Percentiles rank a stretch among this genome's conserved stretches.
phyloP scores from a whole-genome alignment of 2,329 filamentous ascomycete genomes.

The Lecanicillium sp. region DNA sequence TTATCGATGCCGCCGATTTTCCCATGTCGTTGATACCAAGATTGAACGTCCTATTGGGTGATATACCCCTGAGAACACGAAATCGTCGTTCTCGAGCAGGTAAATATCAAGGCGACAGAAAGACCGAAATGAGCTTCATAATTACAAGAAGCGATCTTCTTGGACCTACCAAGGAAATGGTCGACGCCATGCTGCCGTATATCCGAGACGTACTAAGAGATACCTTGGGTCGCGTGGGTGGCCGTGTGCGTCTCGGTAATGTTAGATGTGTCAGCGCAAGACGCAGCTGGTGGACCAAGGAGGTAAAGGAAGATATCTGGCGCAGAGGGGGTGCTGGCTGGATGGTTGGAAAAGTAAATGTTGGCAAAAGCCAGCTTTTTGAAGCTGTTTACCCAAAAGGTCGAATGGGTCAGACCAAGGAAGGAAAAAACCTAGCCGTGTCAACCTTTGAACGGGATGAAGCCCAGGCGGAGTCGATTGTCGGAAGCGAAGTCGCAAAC shows the following conservation, averaged over 20 bases:
- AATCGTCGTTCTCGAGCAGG: slow-evolving; percentile 68
- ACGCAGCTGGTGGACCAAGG: slow-evolving; percentile 82
- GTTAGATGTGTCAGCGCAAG: slow-evolving; percentile 79
- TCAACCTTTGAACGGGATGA: slow-evolving; percentile 18
- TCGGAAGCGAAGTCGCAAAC: slow-evolving; percentile 3
- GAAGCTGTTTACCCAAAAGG: slow-evolving; percentile 80
- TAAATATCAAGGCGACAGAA: slow-evolving; percentile 58
- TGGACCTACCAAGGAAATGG: slow-evolving; percentile 73
- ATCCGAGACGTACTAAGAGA: slow-evolving; percentile 68
- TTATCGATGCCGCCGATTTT: slow-evolving; percentile 93
- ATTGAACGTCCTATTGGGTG: slow-evolving; percentile 59
- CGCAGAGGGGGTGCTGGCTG: slow-evolving; percentile 77
- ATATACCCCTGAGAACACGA: slow-evolving; percentile 66
- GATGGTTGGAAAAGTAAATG: slow-evolving; percentile 98
- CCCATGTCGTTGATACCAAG: slow-evolving; percentile 84
- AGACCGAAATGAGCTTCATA: slow-evolving; percentile 79
- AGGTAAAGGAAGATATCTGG: slow-evolving; percentile 81
- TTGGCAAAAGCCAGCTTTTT: slow-evolving; percentile 91
- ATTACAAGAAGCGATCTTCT: slow-evolving; percentile 84
- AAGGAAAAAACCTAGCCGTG: slow-evolving; percentile 32
- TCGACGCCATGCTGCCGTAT: slow-evolving; percentile 81
- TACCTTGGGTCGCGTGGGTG: slow-evolving; percentile 59
- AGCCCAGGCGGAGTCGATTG: slow-evolving; percentile 1
- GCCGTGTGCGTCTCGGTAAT: slow-evolving; percentile 76
- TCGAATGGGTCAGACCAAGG: slow-evolving; percentile 17